phyloP scores from a whole-genome alignment of 768 basidiomycete species.

The Mycena alexandri region DNA sequence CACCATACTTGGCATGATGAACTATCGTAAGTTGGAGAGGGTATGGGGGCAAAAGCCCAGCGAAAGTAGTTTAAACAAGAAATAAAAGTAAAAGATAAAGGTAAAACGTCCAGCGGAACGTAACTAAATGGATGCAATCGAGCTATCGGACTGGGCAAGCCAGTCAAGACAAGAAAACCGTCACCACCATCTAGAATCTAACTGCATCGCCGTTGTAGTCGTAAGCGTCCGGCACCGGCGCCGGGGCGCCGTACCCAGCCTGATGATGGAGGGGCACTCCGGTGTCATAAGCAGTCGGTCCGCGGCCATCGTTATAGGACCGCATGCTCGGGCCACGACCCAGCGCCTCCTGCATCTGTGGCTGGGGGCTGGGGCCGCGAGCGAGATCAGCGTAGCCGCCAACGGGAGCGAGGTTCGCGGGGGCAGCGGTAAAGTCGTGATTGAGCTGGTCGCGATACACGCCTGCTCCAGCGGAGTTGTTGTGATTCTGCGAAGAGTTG shows the following conservation, averaged over 20 bases:
- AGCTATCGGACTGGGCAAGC: constrained; percentile 12
- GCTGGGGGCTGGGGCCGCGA: constrained; percentile 79
- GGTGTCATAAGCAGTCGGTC: constrained; percentile 62
- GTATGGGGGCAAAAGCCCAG: constrained; percentile 25
- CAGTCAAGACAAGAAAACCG: constrained; percentile 17
- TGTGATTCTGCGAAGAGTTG: constrained; percentile 65
- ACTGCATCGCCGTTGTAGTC: constrained; percentile 46
- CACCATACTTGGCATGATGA: too few relatives aligned
- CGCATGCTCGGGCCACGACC: constrained; percentile 60
- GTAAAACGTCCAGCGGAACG: constrained; percentile 35
- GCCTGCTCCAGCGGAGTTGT: constrained; percentile 36
- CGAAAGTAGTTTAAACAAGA: background rate
- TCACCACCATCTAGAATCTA: constrained; percentile 32
- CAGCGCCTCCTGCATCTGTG: constrained; percentile 68
- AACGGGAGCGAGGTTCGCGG: constrained; percentile 69
- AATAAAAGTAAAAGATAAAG: constrained; percentile 11
- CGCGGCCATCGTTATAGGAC: constrained; percentile 39
- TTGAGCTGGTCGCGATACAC: constrained; percentile 62
- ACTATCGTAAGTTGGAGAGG: constrained; percentile 18
- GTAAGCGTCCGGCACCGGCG: constrained; percentile 54
- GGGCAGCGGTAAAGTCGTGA: constrained; percentile 82
- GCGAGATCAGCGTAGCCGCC: constrained; percentile 88
- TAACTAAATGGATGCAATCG: constrained; percentile 30
- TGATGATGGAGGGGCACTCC: constrained; percentile 76
- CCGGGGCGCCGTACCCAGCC: constrained; percentile 53